Base-by-base conservation (phyloP, 2,329 filamentous ascomycete species). In the Paecilomyces dactylethromorphus region DNA sequence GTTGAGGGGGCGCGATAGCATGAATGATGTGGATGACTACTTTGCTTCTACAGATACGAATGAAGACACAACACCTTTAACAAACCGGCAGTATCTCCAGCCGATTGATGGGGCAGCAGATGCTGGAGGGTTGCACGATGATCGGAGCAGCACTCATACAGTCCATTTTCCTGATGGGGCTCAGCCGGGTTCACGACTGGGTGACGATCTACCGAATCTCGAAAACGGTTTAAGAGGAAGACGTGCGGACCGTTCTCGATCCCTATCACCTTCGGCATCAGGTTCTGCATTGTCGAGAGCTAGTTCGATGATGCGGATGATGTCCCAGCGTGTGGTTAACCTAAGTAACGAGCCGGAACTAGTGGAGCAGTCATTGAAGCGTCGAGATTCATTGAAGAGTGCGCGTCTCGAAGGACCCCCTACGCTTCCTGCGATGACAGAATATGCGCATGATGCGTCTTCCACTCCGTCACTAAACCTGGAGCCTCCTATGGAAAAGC, bases 251-350 rank as follows among this genome's bases (percentile, higher is more conserved):
- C 66, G 75, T 54, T 72, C 76, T 56, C 78, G 82, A 52, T 88
- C 88, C 51, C 79, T 87, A 45, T 86, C 87, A 1, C 79, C 84
- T 1, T 87, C 87, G 18, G 81, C 83, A 8, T 82, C 84, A 11
- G 84, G 83, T 21, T 76, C 74, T 26, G 87, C 89, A 18, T 73
- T 92, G 56, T 84, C 82, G 24, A 82, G 86, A 65, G 89, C 89
- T 61, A 85, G 89, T 52, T 90, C 89, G 8, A 90, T 92, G 66
- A 85, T 92, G 74, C 84, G 89, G 63, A 86, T 86, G 65, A 96
- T 99, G 86, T 97, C 95, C 32, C 92, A 97, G 77, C 91, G 94
- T 79, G 92, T 99, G 58, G 94, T 99, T 69, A 97, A 97, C 70
- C 84, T 99, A 67, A 96, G 92, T 75, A 96, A 96, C 70, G 94